Evolutionary conservation across 2,329 filamentous ascomycete genomes (phyloP).

Genomic region (Pezizomycotina sp.): DNA sequence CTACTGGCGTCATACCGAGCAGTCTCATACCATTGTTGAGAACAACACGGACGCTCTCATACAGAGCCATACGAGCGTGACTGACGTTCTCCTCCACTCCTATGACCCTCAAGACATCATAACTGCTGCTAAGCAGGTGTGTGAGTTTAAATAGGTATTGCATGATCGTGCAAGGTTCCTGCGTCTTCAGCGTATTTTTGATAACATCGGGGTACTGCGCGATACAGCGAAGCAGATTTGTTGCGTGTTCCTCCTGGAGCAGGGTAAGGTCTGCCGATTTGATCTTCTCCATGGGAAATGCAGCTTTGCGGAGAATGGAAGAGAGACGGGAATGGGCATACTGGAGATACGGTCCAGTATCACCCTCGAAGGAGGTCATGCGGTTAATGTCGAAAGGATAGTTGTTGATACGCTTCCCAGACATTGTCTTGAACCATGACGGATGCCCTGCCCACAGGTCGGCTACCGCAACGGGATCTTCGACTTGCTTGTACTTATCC

Average conservation of each 20-base stretch:
- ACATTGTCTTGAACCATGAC: constrained; percentile 98
- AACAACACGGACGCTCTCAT: constrained; percentile 57
- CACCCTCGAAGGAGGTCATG: constrained; percentile 72
- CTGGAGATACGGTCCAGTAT: constrained; percentile 72
- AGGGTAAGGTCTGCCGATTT: constrained; percentile 48
- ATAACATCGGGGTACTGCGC: constrained; percentile 74
- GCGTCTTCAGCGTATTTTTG: constrained; percentile 65
- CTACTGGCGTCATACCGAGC: constrained; percentile 61
- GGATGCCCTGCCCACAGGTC: constrained; percentile 83
- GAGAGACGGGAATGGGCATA: constrained; percentile 60
- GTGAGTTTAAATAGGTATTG: constrained; percentile 76
- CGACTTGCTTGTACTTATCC: constrained; percentile 78
- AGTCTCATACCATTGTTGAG: constrained; percentile 70
- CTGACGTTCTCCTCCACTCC: constrained; percentile 56
- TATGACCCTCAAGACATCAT: constrained; percentile 69
- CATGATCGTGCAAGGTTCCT: constrained; percentile 54
- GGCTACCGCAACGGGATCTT: constrained; percentile 62
- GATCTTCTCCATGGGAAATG: constrained; percentile 41
- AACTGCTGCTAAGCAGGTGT: constrained; percentile 61
- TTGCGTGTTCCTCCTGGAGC: constrained; percentile 53
- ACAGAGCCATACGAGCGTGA: constrained; percentile 58
- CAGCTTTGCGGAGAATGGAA: constrained; percentile 43
- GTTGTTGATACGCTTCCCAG: constrained; percentile 58
- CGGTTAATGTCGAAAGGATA: constrained; percentile 62
- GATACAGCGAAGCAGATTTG: constrained; percentile 58